A percentile compares a stretch with the other conserved stretches of the same genome.
phyloP scores from a whole-genome alignment of 2,329 filamentous ascomycete genomes.

The Diaporthe helianthi region DNA sequence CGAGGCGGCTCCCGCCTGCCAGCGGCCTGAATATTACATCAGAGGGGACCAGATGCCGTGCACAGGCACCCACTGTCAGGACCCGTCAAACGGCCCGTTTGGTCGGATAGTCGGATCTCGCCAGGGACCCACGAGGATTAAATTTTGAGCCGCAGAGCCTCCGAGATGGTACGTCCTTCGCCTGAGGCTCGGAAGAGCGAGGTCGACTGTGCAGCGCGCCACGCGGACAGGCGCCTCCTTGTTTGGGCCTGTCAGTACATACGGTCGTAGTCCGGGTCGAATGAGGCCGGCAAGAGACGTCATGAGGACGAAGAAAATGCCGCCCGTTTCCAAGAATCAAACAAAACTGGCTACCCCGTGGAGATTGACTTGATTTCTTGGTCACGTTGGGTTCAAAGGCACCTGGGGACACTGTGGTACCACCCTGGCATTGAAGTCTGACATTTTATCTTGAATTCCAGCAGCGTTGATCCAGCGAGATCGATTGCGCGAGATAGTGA shows the following conservation, averaged over 20 bases:
- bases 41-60: conserved; percentile 26
- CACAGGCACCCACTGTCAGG: conserved; percentile 3
- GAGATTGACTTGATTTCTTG: conserved; percentile 10
- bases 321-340: conserved; percentile 12
- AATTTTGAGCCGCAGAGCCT: conserved; percentile 35
- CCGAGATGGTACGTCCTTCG: conserved; percentile 34
- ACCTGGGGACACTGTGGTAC: too few species aligned
- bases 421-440: background rate
- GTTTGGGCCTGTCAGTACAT: background rate
- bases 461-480: background rate
- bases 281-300: background rate
- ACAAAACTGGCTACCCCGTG: background rate
- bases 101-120: conserved; percentile 28
- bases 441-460: conserved; percentile 6
- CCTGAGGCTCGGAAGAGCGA: conserved; percentile 26
- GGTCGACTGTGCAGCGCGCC: conserved; percentile 4
- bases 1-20: conserved; percentile 28
- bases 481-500: background rate
- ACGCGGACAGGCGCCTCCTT: conserved; percentile 12
- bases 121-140: conserved; percentile 20
- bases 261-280: background rate
- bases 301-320: conserved; percentile 6
- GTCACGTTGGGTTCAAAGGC: background rate
- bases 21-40: conserved; percentile 31
- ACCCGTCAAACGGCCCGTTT: conserved; percentile 36